Evolutionary conservation across 805 yeast species (phyloP).

Genomic region (Candida ficus): DNA sequence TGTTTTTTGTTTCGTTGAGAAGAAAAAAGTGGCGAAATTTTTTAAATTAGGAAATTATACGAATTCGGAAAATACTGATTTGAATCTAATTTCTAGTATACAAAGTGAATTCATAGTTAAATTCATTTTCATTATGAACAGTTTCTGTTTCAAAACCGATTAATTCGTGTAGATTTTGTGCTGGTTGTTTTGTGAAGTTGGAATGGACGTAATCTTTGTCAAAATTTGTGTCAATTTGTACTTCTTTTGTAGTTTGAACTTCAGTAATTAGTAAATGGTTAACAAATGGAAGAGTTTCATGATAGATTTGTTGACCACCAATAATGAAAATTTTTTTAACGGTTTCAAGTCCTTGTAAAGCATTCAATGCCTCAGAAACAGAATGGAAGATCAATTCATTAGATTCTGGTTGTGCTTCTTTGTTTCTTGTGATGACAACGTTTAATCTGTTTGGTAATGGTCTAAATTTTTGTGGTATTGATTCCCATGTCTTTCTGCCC

Average conservation of each 20-base stretch:
- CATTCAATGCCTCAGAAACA: slow-evolving; percentile 37
- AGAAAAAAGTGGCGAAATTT: too few species aligned
- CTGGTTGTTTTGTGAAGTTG: slow-evolving; percentile 34
- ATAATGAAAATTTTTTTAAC: slow-evolving; percentile 71
- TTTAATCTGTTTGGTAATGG: slow-evolving; percentile 77
- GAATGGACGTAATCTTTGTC: slow-evolving; percentile 27
- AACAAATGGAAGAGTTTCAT: slow-evolving; percentile 40
- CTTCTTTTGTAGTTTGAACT: slow-evolving; percentile 33
- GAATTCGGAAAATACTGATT: too few species aligned
- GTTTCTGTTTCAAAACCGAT: slow-evolving; percentile 29
- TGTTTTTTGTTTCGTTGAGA: too few species aligned
- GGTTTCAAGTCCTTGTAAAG: slow-evolving; percentile 22
- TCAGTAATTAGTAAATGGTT: slow-evolving; percentile 67
- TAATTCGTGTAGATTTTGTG: slow-evolving; percentile 32
- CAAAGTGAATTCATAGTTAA: slow-evolving; percentile 53
- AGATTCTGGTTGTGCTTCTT: slow-evolving; percentile 8
- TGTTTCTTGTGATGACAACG: slow-evolving; percentile 61
- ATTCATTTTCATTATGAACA: slow-evolving; percentile 41
- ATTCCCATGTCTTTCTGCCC: slow-evolving; percentile 97
- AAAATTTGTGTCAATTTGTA: slow-evolving; percentile 69
- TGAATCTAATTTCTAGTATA: slow-evolving; percentile 46
- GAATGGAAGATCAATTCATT: slow-evolving; percentile 35
- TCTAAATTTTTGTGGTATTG: slow-evolving; percentile 78
- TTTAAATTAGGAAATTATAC: too few species aligned
- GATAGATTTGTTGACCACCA: slow-evolving; percentile 90